Conservation (phyloP, 371 early-diverging fungal genomes). For the Saksenaea vasiformis region DNA sequence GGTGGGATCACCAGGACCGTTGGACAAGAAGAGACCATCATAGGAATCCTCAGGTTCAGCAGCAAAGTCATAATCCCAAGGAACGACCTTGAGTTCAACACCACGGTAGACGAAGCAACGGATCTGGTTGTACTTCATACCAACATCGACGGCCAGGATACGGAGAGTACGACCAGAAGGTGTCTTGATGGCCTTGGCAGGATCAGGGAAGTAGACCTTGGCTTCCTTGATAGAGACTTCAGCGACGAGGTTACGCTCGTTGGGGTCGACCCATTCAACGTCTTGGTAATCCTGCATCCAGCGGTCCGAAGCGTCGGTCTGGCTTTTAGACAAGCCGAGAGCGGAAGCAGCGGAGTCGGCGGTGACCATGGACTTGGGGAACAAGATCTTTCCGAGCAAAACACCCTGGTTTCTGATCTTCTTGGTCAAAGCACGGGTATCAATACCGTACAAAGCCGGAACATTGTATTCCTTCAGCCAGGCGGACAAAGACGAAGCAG, state of each 20-base stretch:
- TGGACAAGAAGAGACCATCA: slow-evolving; percentile 94
- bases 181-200: slow-evolving; percentile 60
- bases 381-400: slow-evolving; percentile 84
- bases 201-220: slow-evolving; percentile 72
- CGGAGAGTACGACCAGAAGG: slow-evolving; percentile 80
- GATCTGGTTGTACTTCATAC: slow-evolving; percentile 98
- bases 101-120: slow-evolving; percentile 94
- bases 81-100: slow-evolving; percentile 92
- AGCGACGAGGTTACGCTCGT: slow-evolving; percentile 88
- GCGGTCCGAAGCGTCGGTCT: slow-evolving; percentile 41
- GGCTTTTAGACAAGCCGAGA: slow-evolving; percentile 43
- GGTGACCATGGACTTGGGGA: slow-evolving; percentile 76
- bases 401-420: slow-evolving; percentile 85
- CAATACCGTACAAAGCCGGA: slow-evolving; percentile 92
- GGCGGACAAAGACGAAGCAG: slow-evolving; percentile 80
- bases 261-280: slow-evolving; percentile 91
- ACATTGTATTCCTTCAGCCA: slow-evolving; percentile 90
- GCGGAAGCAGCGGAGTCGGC: slow-evolving; percentile 50
- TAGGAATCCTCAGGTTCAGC: slow-evolving; percentile 68
- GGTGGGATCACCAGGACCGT: slow-evolving; percentile 98
- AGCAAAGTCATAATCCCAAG: slow-evolving; percentile 93
- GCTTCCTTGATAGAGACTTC: slow-evolving; percentile 87
- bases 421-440: slow-evolving; percentile 91
- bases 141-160: slow-evolving; percentile 93
- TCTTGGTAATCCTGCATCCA: slow-evolving; percentile 76